These are phyloP conservation scores for Aureococcus anophagefferens DNA, from an alignment of 108 stramenopile genomes.

Conservation along the genomic window DNA sequence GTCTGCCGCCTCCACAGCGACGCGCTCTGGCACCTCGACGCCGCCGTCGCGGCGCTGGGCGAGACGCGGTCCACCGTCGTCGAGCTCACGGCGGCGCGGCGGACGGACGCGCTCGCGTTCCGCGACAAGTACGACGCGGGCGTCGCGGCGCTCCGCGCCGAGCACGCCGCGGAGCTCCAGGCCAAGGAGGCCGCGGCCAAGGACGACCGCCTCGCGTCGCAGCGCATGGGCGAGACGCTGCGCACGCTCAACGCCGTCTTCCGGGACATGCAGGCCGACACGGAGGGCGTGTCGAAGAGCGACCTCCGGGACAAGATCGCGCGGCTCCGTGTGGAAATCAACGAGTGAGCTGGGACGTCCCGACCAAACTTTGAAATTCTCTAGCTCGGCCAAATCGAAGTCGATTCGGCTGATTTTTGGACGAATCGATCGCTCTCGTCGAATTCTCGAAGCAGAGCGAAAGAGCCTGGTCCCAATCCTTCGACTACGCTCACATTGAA, in stretches of 20 bases:
- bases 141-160: slow-evolving; percentile 7
- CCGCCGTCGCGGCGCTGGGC: neutral
- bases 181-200: slow-evolving; percentile 1
- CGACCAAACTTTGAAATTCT: too few relatives aligned
- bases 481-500: too few relatives aligned
- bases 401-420: too few relatives aligned
- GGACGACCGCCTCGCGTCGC: slow-evolving; percentile 22
- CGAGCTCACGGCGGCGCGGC: slow-evolving; percentile 4
- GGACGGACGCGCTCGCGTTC: slow-evolving; percentile 4
- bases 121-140: too few relatives aligned
- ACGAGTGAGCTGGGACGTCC: too few relatives aligned
- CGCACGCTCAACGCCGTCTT: slow-evolving; percentile 46
- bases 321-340: too few relatives aligned
- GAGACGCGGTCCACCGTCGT: neutral
- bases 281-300: slow-evolving; percentile 15
- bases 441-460: neutral
- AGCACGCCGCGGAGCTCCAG: slow-evolving; percentile 14
- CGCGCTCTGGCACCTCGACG: slow-evolving; percentile 17
- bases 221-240: slow-evolving; percentile 43
- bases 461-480: too few relatives aligned
- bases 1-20: slow-evolving; percentile 24
- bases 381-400: too few relatives aligned
- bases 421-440: too few relatives aligned
- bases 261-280: slow-evolving; percentile 36
- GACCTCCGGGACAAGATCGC: slow-evolving; percentile 21